A percentile compares a stretch with the other conserved stretches of the same genome.
Evolutionary conservation across 1,139 yeast genomes (phyloP).

Genomic region (Yamadazyma triangularis): DNA sequence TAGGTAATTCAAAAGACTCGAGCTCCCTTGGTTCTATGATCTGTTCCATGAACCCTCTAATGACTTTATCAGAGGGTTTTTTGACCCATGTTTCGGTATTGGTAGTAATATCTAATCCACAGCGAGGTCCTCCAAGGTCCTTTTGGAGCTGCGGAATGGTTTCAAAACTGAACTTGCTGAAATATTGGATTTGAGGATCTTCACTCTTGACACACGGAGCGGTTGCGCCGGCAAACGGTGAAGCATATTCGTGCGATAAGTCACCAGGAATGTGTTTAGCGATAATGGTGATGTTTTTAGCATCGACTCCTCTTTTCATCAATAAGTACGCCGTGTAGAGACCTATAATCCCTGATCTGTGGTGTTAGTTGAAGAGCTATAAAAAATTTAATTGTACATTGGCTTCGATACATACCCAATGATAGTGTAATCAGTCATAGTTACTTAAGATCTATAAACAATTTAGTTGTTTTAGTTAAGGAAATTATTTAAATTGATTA

Average conservation of each 20-base stretch:
- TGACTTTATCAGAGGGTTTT: too few relatives aligned
- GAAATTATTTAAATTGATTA: too few relatives aligned
- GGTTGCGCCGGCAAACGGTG: slow-evolving; percentile 23
- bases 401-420: too few relatives aligned
- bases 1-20: slow-evolving; percentile 4
- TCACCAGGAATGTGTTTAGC: slow-evolving; percentile 22
- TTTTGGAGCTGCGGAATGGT: slow-evolving; percentile 10
- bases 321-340: slow-evolving; percentile 21
- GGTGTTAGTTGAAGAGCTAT: too few relatives aligned
- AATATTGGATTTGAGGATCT: slow-evolving; percentile 4
- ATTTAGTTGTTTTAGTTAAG: too few relatives aligned
- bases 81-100: too few relatives aligned
- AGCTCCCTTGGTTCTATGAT: too few relatives aligned
- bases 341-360: slow-evolving; percentile 21
- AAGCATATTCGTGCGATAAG: slow-evolving; percentile 16
- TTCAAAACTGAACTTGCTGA: slow-evolving; percentile 13
- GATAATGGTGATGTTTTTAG: slow-evolving; percentile 12
- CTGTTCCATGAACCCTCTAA: too few relatives aligned
- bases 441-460: too few relatives aligned
- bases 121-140: slow-evolving; percentile 12
- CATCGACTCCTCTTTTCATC: slow-evolving; percentile 13
- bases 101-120: slow-evolving; percentile 10
- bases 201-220: slow-evolving; percentile 9
- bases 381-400: too few relatives aligned
- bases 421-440: too few relatives aligned